These are phyloP conservation scores for Tetrahymena thermophila DNA, from an alignment of 73 alveolate genomes.

Conservation along the genomic window DNA sequence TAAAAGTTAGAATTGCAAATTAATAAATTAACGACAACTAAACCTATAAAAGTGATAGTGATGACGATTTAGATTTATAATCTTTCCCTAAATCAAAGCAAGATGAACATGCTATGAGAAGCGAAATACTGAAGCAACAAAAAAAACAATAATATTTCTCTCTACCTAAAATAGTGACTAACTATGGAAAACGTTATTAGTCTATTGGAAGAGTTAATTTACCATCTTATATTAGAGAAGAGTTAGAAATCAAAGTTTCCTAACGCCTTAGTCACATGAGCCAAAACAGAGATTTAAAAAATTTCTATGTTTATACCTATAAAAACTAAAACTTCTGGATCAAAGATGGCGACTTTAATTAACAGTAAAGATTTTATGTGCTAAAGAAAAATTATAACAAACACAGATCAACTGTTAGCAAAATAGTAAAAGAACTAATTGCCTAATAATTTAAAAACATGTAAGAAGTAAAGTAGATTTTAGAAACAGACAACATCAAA, in stretches of 20 bases:
- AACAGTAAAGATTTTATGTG: background rate
- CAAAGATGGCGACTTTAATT: background rate
- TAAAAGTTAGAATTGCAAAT: background rate
- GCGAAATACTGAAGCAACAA: background rate
- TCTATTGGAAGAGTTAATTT: background rate
- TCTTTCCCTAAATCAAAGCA: background rate
- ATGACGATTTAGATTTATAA: background rate
- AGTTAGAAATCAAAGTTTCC: background rate
- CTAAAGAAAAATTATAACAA: background rate
- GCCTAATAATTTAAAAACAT: background rate
- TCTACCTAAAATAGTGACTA: background rate
- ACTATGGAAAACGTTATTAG: background rate
- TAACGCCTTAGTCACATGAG: background rate
- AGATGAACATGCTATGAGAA: background rate
- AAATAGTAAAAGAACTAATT: background rate
- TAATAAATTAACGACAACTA: background rate
- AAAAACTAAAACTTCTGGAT: background rate
- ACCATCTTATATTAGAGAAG: background rate
- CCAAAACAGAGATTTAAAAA: background rate
- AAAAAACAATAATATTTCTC: background rate
- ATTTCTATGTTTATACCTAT: background rate
- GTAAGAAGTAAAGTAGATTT: background rate
- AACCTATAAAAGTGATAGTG: background rate
- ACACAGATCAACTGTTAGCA: background rate
- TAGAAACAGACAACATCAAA: background rate